A percentile compares a stretch with the other conserved stretches of the same genome.
phyloP scores from a whole-genome alignment of 306 rosid species.

The Castanea crenata region DNA sequence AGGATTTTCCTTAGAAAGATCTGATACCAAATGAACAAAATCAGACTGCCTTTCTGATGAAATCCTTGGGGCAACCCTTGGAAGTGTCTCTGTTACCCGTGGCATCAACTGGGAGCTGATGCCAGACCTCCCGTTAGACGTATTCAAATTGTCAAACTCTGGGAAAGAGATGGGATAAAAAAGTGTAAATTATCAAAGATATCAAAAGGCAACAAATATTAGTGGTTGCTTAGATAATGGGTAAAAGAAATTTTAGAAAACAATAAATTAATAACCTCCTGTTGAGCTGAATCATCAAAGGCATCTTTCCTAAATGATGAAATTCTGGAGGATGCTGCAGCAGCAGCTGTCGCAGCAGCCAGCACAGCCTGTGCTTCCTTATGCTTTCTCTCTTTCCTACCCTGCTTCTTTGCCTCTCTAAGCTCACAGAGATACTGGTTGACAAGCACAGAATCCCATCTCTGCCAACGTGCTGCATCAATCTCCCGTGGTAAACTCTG shows the following conservation, averaged over 20 bases:
- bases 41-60: constrained; percentile 71
- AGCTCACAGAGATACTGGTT: constrained; percentile 73
- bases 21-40: constrained; percentile 39
- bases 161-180: constrained; percentile 6
- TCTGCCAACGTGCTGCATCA: constrained; percentile 54
- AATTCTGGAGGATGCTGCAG: constrained; percentile 88
- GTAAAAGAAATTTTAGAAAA: neutral
- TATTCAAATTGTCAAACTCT: constrained; percentile 51
- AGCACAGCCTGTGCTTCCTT: constrained; percentile 97
- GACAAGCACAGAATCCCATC: constrained; percentile 88
- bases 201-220: neutral
- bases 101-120: constrained; percentile 71
- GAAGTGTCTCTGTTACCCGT: constrained; percentile 78
- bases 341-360: constrained; percentile 99
- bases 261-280: constrained; percentile 51
- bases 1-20: constrained; percentile 75
- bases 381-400: constrained; percentile 89
- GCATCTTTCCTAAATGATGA: constrained; percentile 86
- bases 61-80: constrained; percentile 61
- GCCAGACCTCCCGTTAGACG: constrained; percentile 50
- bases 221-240: neutral
- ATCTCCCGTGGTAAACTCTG: constrained; percentile 78
- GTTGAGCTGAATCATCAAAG: constrained; percentile 62
- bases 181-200: constrained; percentile 8
- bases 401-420: constrained; percentile 94